Conservation (phyloP, 164 flowering plant species). For the Berberis thunbergii region DNA sequence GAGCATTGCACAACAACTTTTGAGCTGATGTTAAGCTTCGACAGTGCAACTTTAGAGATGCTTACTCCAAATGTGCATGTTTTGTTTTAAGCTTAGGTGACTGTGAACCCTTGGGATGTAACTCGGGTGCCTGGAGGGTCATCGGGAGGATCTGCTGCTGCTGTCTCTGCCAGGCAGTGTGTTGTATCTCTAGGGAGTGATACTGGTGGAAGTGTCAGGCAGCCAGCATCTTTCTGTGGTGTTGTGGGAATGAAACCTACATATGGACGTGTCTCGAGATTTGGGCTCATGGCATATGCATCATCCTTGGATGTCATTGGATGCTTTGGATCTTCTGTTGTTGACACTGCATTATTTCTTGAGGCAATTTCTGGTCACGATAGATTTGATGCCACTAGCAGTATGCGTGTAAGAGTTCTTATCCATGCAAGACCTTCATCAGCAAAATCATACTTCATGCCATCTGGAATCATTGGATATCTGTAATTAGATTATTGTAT, state of each 20-base stretch:
- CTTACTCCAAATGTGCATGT: conserved; percentile 34
- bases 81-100: conserved; percentile 56
- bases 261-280: conserved; percentile 93
- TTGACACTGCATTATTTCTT: conserved; percentile 83
- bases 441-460: background rate
- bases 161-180: conserved; percentile 97
- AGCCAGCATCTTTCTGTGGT: conserved; percentile 98
- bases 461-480: background rate
- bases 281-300: conserved; percentile 98
- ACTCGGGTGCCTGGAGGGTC: conserved; percentile 96
- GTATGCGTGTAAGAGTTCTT: conserved; percentile 49
- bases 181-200: conserved; percentile 88
- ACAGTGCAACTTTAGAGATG: conserved; percentile 1
- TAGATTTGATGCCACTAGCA: conserved; percentile 78
- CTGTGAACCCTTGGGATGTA: conserved; percentile 91
- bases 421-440: background rate
- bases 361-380: conserved; percentile 80
- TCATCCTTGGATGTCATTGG: conserved; percentile 95
- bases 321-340: conserved; percentile 86
- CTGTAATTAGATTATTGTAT: no score
- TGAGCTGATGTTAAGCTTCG: background rate
- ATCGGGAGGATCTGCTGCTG: conserved; percentile 97
- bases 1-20: background rate
- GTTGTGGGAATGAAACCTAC: conserved; percentile 98
- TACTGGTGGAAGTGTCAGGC: conserved; percentile 98